phyloP scores from a whole-genome alignment of 2,329 filamentous ascomycete genomes.

The Hypoxylon sp. region DNA sequence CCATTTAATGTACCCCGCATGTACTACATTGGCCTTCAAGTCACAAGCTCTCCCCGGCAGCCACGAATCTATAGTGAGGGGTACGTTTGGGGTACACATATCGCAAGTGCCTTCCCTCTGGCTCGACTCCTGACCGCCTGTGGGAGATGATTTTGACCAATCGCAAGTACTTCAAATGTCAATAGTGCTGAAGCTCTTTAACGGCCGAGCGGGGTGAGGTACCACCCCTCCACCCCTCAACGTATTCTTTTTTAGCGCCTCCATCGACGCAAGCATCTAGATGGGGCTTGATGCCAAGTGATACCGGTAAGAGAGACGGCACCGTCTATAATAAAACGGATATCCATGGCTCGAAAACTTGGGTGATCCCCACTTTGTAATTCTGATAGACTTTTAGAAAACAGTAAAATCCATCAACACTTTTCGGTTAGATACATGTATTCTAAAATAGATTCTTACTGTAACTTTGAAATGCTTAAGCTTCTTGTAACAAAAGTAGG shows the following conservation, averaged over 20 bases:
- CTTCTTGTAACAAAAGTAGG: not conserved
- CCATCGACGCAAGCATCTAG: constrained; percentile 34
- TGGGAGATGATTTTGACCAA: constrained; percentile 27
- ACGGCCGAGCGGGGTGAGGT: constrained; percentile 7
- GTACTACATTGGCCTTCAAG: constrained; percentile 27
- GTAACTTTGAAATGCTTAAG: not conserved
- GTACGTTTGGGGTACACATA: constrained; percentile 36
- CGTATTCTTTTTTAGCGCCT: constrained; percentile 28
- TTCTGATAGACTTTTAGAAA: not conserved
- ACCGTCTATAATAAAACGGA: constrained; percentile 12
- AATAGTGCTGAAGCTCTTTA: constrained; percentile 25
- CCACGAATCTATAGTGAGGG: constrained; percentile 28
- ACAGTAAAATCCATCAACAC: not conserved
- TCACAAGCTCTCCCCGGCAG: constrained; percentile 29
- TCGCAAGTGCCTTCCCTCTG: constrained; percentile 17
- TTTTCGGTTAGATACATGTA: not conserved
- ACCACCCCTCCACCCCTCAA: constrained; percentile 27
- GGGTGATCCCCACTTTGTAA: not conserved
- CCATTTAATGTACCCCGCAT: constrained; percentile 38
- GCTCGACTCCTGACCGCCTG: constrained; percentile 27
- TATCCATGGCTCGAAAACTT: not conserved
- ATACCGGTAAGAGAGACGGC: constrained; percentile 29
- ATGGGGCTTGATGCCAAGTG: constrained; percentile 36
- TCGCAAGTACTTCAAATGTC: constrained; percentile 30
- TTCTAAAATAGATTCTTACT: not conserved